Base-by-base conservation (phyloP, 148 eudicot species). In the Rhododendron ferrugineum region DNA sequence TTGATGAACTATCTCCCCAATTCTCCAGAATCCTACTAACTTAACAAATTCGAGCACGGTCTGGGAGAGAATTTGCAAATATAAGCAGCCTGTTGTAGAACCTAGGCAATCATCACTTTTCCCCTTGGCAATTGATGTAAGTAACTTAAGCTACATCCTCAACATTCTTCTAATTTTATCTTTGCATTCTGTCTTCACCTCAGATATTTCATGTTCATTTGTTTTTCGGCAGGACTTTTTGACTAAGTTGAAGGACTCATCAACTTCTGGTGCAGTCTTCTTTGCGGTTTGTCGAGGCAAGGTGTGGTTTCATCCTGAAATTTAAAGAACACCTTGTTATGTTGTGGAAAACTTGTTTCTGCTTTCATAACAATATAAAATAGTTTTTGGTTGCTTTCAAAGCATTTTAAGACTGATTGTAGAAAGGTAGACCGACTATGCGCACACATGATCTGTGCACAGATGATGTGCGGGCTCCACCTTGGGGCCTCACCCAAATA, bases 201-300 rank as follows among this genome's bases (percentile, higher is more conserved):
- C 66, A 40, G 84, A 58, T 20, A 60, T 49, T 85, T 86, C 75
- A 80, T 54, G n/a, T 85, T 68, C 84, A 85, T 86, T 42, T 46
- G 18, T 81, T 58, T 70, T 86, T 78, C 75, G 80, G 85, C 94
- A 97, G 99, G 99, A 97, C 82, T 97, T 93, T 85, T 95, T 89
- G 92, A 81, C 92, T 83, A 97, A 97, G 88, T 88, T 97, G 84
- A 94, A 94, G 66, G 96, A 93, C 87, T 89, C 89, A 50, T 92
- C 96, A 78, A 87, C 95, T 80, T 90, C 94, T 85, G 99, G 99
- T 79, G 96, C 99, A 70, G 86, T 95, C 64, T 97, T 97, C 90
- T 97, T 97, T 88, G 99, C 99, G 14, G 99, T 97, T 23, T 97
- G 98, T 84, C 99, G 99, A 88, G 99, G 99, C 76, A 97, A 97